phyloP scores from a whole-genome alignment of 306 rosid genomes.

The Sechiopsis laciniata region DNA sequence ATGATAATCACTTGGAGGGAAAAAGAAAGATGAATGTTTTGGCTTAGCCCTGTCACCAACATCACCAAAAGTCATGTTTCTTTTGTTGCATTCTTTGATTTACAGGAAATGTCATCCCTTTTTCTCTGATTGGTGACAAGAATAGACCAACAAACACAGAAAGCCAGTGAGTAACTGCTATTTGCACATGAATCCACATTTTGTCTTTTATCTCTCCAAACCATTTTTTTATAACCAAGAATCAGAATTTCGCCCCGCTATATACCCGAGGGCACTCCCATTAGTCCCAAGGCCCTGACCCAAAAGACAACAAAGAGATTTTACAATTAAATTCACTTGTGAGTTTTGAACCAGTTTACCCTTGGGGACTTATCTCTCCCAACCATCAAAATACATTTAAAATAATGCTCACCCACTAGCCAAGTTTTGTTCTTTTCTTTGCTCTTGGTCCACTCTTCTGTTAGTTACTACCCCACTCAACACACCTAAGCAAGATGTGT shows the following conservation, averaged over 20 bases:
- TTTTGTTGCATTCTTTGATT: too few species aligned
- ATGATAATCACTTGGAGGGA: background rate
- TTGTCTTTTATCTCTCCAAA: conserved; percentile 30
- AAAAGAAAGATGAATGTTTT: conserved; percentile 12
- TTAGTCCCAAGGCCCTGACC: too few species aligned
- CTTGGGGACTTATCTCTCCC: conserved; percentile 26
- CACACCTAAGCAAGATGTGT: conserved; percentile 44
- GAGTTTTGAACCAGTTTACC: too few species aligned
- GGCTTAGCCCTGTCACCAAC: conserved; percentile 22
- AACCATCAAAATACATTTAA: conserved; percentile 12
- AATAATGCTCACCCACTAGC: conserved; percentile 3
- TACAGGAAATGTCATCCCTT: too few species aligned
- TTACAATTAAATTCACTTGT: too few species aligned
- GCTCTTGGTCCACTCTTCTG: conserved; percentile 32
- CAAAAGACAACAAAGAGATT: too few species aligned
- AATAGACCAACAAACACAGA: too few species aligned
- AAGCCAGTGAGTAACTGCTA: too few species aligned
- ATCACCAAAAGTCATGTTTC: too few species aligned
- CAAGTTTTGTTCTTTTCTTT: conserved; percentile 44
- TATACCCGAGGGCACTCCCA: too few species aligned
- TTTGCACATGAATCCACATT: background rate
- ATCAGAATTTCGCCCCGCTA: too few species aligned
- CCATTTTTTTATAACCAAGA: conserved; percentile 21
- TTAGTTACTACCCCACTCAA: conserved; percentile 41
- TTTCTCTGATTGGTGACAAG: background rate